Evolutionary conservation across 257 asterid species (phyloP), one percentile per base, ranked within the genome.

Genomic region (Nicotiana obtusifolia): DNA sequence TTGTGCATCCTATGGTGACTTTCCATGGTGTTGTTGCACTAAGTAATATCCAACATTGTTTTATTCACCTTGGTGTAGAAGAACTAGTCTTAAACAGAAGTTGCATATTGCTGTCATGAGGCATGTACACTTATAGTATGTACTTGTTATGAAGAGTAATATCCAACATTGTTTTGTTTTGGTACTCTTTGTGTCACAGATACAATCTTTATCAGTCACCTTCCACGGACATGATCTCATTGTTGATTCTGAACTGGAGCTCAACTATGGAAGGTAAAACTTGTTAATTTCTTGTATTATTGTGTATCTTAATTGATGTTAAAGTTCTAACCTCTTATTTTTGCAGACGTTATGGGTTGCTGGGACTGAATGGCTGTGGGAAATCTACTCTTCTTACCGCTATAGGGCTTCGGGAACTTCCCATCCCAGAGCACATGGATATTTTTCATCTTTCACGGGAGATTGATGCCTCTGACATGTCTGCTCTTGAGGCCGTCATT

Each of bases 201-300:
- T 92, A 80, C 95, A 92, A 69, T 92, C 97, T 77, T 93, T 92
- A 37, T 90, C 97, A 2, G 91, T 92, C 81, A 92, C 97, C 57
- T 92, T 91, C 86, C 97, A 92, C 64, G 97, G 97, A 4, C 97
- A 92, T 71, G 97, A 92, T 81, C 90, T 92, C 14, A 89, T 92
- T 10, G 95, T 91, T 80, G 97, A 91, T 85, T 83, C 97, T 68
- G 95, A 89, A 62, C 86, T 92, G 84, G 95, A 92, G 83, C 95
- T 92, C 76, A 92, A 92, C 84, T 92, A 90, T 69, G 97, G 97
- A 75, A 86, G 97, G 95, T 92, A 86, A 33, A 86, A 33, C 41
- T 13, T 81, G 19, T 66, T 64, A 62, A 64, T 24, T 53, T 52
- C 31, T 15, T 14, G 20, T 60, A 11, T n/a, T 11, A 20, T 22